Conservation (phyloP, 1,284 basidiomycete species). For the Fistulina hepatica region DNA sequence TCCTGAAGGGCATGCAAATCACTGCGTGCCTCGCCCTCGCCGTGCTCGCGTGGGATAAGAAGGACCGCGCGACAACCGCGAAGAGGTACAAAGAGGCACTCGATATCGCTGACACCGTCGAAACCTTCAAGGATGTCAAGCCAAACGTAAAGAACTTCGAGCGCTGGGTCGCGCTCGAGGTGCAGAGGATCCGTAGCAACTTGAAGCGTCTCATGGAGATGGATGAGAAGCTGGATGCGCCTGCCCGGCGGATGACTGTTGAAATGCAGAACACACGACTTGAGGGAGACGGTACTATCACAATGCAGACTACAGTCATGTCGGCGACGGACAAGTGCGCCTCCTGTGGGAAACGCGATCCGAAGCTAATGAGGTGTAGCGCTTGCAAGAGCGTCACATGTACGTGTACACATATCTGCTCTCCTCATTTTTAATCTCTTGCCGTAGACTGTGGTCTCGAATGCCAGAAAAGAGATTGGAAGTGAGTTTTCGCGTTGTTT, state of each 20-base stretch:
- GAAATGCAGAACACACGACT: conserved; percentile 15
- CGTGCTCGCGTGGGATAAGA: conserved; percentile 23
- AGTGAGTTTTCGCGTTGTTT: conserved; percentile 19
- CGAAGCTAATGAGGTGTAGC: conserved; percentile 20
- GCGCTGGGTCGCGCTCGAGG: conserved; percentile 16
- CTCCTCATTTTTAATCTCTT: neutral
- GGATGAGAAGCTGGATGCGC: conserved; percentile 13
- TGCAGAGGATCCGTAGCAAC: conserved; percentile 19
- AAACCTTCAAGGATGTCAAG: conserved; percentile 13
- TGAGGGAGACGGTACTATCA: conserved; percentile 15
- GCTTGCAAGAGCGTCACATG: conserved; percentile 20
- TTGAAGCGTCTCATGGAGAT: conserved; percentile 18
- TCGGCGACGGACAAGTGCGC: conserved; percentile 22
- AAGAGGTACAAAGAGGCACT: conserved; percentile 25
- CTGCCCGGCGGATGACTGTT: conserved; percentile 17
- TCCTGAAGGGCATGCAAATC: conserved; percentile 25
- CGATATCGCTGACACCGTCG: conserved; percentile 20
- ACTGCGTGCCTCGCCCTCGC: conserved; percentile 21
- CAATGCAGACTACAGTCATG: conserved; percentile 11
- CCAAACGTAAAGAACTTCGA: conserved; percentile 16
- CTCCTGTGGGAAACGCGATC: conserved; percentile 20
- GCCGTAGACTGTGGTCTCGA: conserved; percentile 20
- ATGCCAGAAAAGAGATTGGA: conserved; percentile 24
- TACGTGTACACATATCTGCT: conserved; percentile 12
- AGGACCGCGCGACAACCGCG: conserved; percentile 23